A percentile compares a stretch with the other conserved stretches of the same genome.
Evolutionary conservation across 2,329 filamentous ascomycete species (phyloP).

Genomic region (Venturia effusa): DNA sequence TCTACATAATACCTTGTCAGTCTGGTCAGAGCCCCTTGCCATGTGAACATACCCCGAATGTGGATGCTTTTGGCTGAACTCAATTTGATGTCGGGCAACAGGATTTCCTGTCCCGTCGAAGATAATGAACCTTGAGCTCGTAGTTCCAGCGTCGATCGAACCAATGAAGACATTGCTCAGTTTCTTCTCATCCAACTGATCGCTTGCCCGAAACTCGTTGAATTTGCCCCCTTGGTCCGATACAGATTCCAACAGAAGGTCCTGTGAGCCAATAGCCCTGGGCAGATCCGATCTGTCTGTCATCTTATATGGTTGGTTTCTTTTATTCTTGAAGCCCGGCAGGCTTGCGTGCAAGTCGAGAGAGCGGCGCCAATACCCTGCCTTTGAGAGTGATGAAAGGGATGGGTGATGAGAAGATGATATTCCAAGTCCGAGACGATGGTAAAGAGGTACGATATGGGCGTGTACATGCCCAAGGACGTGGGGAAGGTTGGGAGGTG

Average conservation of each 20-base stretch:
- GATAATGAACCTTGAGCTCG: slow-evolving; percentile 80
- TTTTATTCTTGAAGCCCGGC: neutral
- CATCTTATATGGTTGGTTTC: neutral
- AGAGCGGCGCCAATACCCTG: neutral
- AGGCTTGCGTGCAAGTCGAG: neutral
- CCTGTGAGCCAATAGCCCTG: neutral
- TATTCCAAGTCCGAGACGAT: neutral
- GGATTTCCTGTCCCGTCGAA: slow-evolving; percentile 72
- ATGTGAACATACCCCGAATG: slow-evolving; percentile 60
- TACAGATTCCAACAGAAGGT: neutral
- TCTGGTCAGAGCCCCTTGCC: neutral
- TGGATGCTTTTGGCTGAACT: slow-evolving; percentile 76
- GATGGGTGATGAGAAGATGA: neutral
- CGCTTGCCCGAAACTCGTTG: neutral
- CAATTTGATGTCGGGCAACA: slow-evolving; percentile 73
- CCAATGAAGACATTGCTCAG: slow-evolving; percentile 59
- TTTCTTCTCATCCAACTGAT: slow-evolving; percentile 14
- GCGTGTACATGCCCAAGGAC: neutral
- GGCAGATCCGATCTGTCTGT: neutral
- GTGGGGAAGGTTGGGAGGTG: neutral
- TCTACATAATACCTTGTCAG: slow-evolving; percentile 32
- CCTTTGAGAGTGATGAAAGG: neutral
- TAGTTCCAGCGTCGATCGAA: slow-evolving; percentile 85
- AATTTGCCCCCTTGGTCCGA: neutral
- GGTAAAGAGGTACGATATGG: no score